Conservation (phyloP, 306 rosid genomes). For the Inga leiocalycina region DNA sequence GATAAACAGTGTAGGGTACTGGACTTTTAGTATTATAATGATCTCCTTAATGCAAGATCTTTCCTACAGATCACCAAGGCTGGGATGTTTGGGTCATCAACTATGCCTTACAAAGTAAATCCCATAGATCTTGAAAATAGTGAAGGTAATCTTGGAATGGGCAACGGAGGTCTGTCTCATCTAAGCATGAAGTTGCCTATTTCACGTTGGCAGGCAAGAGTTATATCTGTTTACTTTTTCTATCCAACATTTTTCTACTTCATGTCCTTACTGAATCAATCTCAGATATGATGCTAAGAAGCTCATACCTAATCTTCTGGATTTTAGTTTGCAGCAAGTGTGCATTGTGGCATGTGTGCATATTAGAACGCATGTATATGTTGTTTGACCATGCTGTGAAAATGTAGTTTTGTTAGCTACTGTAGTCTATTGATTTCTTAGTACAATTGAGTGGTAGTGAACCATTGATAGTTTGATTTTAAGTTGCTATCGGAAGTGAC, state of each 20-base stretch:
- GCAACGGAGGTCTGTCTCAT: conserved; percentile 71
- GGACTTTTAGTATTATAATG: not conserved
- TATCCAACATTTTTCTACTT: not conserved
- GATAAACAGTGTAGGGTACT: not conserved
- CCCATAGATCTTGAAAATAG: no score
- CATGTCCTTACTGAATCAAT: conserved; percentile 2
- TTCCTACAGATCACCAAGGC: no score
- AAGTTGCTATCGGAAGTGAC: no score
- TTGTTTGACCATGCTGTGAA: not conserved
- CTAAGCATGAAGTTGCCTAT: conserved; percentile 85
- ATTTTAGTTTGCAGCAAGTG: not conserved
- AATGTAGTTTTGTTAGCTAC: no score
- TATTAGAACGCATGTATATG: not conserved
- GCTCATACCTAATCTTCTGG: conserved; percentile 19
- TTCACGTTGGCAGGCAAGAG: conserved; percentile 84
- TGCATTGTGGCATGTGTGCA: not conserved
- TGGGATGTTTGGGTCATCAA: no score
- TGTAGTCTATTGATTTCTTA: no score
- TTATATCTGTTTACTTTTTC: conserved; percentile 22
- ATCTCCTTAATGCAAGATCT: not conserved
- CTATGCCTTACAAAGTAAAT: no score
- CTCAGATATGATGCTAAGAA: conserved; percentile 8
- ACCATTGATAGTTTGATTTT: no score
- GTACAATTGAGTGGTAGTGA: no score
- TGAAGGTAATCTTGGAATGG: conserved; percentile 65